Evolutionary conservation across 2,329 filamentous ascomycete species (phyloP).

Genomic region (Talaromyces sp.): DNA sequence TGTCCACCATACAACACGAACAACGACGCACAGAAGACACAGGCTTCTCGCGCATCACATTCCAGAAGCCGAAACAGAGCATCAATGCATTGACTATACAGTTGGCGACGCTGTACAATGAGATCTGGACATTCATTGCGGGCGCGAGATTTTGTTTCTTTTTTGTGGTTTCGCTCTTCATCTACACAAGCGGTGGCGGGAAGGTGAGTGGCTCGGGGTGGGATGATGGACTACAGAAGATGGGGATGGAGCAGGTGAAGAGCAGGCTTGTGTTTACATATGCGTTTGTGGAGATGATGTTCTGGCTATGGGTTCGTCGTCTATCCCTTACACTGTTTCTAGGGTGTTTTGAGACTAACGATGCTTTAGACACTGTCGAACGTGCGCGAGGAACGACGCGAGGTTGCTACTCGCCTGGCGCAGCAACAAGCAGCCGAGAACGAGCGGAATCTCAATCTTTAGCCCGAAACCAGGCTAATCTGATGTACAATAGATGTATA

Average conservation of each 20-base stretch:
- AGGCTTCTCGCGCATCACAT: slow-evolving; percentile 46
- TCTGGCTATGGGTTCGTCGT: slow-evolving; percentile 74
- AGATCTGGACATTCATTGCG: slow-evolving; percentile 38
- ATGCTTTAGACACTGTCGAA: slow-evolving; percentile 32
- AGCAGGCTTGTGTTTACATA: slow-evolving; percentile 83
- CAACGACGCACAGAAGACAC: slow-evolving; percentile 55
- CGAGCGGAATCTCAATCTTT: slow-evolving; percentile 12
- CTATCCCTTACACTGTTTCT: no score
- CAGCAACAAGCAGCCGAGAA: slow-evolving; percentile 20
- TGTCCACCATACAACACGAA: slow-evolving; percentile 22
- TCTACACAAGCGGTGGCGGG: slow-evolving; percentile 33
- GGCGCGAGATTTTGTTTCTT: slow-evolving; percentile 36
- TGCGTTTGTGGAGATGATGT: slow-evolving; percentile 75
- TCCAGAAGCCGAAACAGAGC: slow-evolving; percentile 23
- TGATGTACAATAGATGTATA: background rate
- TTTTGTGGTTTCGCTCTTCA: slow-evolving; percentile 36
- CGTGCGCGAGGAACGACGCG: slow-evolving; percentile 37
- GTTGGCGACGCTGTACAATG: slow-evolving; percentile 34
- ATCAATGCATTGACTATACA: slow-evolving; percentile 27
- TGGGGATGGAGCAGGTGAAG: slow-evolving; percentile 64
- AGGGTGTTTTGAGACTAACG: background rate
- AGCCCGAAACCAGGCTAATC: background rate
- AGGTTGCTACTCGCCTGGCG: slow-evolving; percentile 25
- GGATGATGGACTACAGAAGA: slow-evolving; percentile 20
- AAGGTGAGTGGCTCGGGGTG: background rate